Evolutionary conservation across 495 filamentous ascomycete genomes (phyloP).

Genomic region (Hypoxylon rickii): DNA sequence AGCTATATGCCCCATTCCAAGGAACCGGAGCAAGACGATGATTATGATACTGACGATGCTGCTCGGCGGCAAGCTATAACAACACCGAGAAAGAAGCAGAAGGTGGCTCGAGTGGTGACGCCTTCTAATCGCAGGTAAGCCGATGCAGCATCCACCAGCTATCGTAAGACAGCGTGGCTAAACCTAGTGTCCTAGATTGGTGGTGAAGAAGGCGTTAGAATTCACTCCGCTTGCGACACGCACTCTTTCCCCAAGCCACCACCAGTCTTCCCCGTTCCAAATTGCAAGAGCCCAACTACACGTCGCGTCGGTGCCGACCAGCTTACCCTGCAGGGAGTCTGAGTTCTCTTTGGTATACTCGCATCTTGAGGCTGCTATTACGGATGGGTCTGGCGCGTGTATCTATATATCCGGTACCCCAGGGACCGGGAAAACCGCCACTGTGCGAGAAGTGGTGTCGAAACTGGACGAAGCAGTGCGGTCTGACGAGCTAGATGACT

Average conservation of each 20-base stretch:
- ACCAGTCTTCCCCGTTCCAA: slow-evolving; percentile 87
- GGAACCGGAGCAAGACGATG: slow-evolving; percentile 37
- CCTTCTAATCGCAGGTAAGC: slow-evolving; percentile 38
- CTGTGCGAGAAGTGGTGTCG: slow-evolving; percentile 91
- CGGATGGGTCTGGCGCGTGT: slow-evolving; percentile 88
- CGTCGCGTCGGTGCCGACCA: slow-evolving; percentile 86
- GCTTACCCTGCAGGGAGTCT: slow-evolving; percentile 86
- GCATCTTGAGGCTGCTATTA: slow-evolving; percentile 92
- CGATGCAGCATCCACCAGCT: neutral
- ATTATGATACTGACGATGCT: slow-evolving; percentile 52
- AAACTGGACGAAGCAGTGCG: slow-evolving; percentile 83
- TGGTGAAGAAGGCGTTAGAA: slow-evolving; percentile 89
- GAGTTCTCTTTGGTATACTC: slow-evolving; percentile 93
- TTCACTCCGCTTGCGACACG: slow-evolving; percentile 94
- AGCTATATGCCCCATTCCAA: slow-evolving; percentile 48
- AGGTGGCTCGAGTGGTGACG: slow-evolving; percentile 33
- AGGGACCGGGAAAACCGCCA: slow-evolving; percentile 98
- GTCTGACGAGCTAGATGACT: slow-evolving; percentile 94
- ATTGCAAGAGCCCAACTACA: slow-evolving; percentile 87
- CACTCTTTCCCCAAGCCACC: slow-evolving; percentile 74
- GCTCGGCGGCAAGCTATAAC: slow-evolving; percentile 30
- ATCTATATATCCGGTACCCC: slow-evolving; percentile 99
- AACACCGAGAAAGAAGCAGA: slow-evolving; percentile 47
- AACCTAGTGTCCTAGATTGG: slow-evolving; percentile 69
- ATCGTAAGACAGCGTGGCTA: slow-evolving; percentile 54